These are phyloP conservation scores for Lotus japonicus DNA, from an alignment of 306 rosid genomes.

Conservation along the genomic window DNA sequence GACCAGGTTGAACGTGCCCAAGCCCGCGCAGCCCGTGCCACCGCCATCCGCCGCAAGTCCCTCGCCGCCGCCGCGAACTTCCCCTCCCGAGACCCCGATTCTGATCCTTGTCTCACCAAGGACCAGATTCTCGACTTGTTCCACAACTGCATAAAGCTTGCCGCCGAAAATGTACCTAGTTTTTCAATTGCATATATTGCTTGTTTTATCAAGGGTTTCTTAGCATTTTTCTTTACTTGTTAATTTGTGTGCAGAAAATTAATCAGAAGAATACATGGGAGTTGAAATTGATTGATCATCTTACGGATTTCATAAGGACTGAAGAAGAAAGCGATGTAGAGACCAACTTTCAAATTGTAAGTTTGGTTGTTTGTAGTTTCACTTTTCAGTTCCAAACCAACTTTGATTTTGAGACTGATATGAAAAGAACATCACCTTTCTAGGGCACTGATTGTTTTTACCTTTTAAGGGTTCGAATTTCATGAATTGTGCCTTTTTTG, in stretches of 20 bases:
- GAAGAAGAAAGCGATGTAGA: conserved; percentile 57
- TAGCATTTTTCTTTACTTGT: neutral
- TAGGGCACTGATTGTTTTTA: too few relatives aligned
- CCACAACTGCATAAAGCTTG: conserved; percentile 78
- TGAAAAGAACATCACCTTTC: too few relatives aligned
- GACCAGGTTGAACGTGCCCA: conserved; percentile 69
- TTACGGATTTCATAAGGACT: conserved; percentile 60
- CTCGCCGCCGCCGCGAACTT: conserved; percentile 17
- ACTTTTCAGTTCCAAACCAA: too few relatives aligned
- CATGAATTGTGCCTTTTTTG: too few relatives aligned
- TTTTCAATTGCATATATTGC: neutral
- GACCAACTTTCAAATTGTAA: conserved; percentile 82
- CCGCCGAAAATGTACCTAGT: conserved; percentile 56
- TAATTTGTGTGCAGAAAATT: conserved; percentile 69
- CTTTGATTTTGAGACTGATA: too few relatives aligned
- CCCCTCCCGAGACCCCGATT: conserved; percentile 4
- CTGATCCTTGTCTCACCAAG: conserved; percentile 39
- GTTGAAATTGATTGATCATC: conserved; percentile 75
- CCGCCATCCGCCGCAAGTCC: conserved; percentile 44
- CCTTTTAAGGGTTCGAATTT: too few relatives aligned
- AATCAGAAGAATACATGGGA: conserved; percentile 94
- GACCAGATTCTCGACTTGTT: conserved; percentile 67
- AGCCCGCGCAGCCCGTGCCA: conserved; percentile 65
- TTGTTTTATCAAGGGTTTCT: neutral
- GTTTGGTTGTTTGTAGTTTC: too few relatives aligned